phyloP scores from a whole-genome alignment of 306 rosid genomes.

The Crotalaria pallida region DNA sequence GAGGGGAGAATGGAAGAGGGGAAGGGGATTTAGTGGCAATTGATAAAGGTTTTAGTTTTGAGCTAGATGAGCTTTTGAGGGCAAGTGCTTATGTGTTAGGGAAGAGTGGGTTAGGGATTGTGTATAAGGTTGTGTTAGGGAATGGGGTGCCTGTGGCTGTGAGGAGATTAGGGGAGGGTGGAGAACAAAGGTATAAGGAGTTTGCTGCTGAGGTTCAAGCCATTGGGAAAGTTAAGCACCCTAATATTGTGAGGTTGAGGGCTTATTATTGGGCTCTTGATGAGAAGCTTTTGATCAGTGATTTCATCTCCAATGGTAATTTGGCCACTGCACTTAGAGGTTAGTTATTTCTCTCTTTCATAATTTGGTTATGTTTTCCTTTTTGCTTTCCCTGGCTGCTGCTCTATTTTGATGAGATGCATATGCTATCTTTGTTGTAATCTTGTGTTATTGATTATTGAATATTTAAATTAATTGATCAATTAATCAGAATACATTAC shows the following conservation, averaged over 20 bases:
- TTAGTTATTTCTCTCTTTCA: constrained; percentile 17
- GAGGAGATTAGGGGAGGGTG: constrained; percentile 93
- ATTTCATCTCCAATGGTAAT: constrained; percentile 86
- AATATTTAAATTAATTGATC: no score
- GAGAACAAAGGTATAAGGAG: constrained; percentile 90
- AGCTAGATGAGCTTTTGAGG: constrained; percentile 84
- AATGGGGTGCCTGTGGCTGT: constrained; percentile 98
- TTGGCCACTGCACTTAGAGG: constrained; percentile 79
- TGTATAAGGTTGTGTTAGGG: constrained; percentile 92
- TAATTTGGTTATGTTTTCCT: background rate
- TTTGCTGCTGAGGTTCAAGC: constrained; percentile 86
- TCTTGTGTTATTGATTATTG: no score
- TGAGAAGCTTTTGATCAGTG: constrained; percentile 93
- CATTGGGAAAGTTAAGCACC: constrained; percentile 88
- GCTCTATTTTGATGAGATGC: background rate
- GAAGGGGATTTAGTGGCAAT: constrained; percentile 84
- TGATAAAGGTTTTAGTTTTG: constrained; percentile 81
- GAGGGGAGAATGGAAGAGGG: constrained; percentile 39
- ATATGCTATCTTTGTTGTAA: background rate
- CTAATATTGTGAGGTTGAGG: constrained; percentile 71
- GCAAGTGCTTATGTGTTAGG: constrained; percentile 98
- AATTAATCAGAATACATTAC: no score
- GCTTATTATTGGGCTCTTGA: constrained; percentile 97
- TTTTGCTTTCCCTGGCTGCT: no score
- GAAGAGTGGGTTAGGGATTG: constrained; percentile 93